Conservation (phyloP, 495 filamentous ascomycete species). For the Trichoderma asperelloides region DNA sequence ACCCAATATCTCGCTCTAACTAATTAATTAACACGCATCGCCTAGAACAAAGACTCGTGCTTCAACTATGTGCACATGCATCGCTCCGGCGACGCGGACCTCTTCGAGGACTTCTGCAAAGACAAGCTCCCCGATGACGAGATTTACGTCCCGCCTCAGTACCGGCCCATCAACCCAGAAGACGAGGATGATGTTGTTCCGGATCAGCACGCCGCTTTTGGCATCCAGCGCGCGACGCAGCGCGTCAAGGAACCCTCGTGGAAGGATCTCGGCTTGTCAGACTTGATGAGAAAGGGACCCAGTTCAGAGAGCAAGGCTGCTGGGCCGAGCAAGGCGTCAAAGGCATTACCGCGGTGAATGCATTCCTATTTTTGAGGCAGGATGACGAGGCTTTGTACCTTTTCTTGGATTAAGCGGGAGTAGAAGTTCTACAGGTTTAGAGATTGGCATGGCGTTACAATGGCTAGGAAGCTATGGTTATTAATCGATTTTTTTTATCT, state of each 20-base stretch:
- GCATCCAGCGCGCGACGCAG: constrained; percentile 80
- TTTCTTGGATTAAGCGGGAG: not conserved
- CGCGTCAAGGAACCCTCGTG: constrained; percentile 62
- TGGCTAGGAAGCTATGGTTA: not conserved
- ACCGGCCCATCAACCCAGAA: constrained; percentile 90
- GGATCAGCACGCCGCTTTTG: constrained; percentile 95
- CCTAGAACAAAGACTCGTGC: constrained; percentile 79
- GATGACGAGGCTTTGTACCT: not conserved
- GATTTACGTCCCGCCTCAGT: constrained; percentile 80
- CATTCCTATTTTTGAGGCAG: not conserved
- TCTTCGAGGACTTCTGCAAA: constrained; percentile 81
- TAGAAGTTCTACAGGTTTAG: not conserved
- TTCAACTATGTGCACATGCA: constrained; percentile 85
- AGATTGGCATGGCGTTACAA: not conserved
- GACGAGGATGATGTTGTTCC: constrained; percentile 98
- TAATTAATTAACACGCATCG: not conserved
- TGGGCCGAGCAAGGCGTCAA: constrained; percentile 18
- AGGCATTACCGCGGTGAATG: constrained; percentile 39
- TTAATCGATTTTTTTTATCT: not conserved
- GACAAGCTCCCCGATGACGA: constrained; percentile 62
- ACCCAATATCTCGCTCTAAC: not conserved
- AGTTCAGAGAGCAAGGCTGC: constrained; percentile 15
- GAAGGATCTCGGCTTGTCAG: constrained; percentile 75
- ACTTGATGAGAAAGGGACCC: constrained; percentile 56
- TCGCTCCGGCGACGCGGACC: constrained; percentile 69